phyloP scores from a whole-genome alignment of 495 filamentous ascomycete genomes.

The Physcia stellaris region DNA sequence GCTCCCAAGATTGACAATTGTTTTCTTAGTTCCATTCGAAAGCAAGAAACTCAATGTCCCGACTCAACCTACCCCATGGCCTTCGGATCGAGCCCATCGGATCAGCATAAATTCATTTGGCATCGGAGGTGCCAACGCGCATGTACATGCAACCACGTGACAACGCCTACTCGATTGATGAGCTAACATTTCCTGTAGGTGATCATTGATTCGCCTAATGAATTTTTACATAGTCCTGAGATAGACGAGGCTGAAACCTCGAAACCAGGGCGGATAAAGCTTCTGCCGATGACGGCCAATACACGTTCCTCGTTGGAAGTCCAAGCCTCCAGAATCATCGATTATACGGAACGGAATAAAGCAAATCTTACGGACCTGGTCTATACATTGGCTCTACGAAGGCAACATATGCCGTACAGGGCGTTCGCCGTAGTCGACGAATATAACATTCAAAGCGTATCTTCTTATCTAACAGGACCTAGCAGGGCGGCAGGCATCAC shows the following conservation, averaged over 20 bases:
- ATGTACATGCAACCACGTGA: slow-evolving; percentile 12
- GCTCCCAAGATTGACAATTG: too few relatives aligned
- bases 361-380: slow-evolving; percentile 8
- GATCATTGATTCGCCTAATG: slow-evolving; percentile 6
- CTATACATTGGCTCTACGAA: slow-evolving; percentile 15
- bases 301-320: slow-evolving; percentile 2
- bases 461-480: slow-evolving; percentile 1
- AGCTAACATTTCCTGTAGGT: too few relatives aligned
- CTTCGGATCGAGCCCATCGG: slow-evolving; percentile 10
- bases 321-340: not conserved
- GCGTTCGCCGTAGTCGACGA: slow-evolving; percentile 9
- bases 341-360: slow-evolving; percentile 6
- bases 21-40: slow-evolving; percentile 17
- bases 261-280: too few relatives aligned
- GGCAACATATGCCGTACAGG: slow-evolving; percentile 15
- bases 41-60: slow-evolving; percentile 14
- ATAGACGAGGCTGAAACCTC: too few relatives aligned
- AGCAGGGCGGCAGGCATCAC: slow-evolving; percentile 2
- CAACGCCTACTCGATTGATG: too few relatives aligned
- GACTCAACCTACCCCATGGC: slow-evolving; percentile 19
- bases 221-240: too few relatives aligned
- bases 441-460: not conserved
- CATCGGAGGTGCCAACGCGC: slow-evolving; percentile 21
- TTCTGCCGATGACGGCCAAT: slow-evolving; percentile 6
- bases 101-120: slow-evolving; percentile 22